phyloP scores from a whole-genome alignment of 257 asterid species.

The Vinca minor region DNA sequence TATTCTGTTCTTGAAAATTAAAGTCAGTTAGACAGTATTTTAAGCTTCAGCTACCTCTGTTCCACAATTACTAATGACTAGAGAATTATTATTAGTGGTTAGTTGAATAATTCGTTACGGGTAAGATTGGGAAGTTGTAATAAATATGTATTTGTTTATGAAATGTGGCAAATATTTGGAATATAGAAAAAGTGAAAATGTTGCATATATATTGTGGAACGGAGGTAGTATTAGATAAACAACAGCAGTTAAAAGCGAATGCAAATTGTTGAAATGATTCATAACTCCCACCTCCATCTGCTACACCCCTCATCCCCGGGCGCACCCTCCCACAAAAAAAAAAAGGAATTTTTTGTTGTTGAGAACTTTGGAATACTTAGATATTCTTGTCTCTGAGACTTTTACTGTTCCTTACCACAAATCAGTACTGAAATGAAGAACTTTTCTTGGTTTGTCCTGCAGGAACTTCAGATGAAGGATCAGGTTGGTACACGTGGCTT shows the following conservation, averaged over 20 bases:
- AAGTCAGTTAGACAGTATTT: background rate
- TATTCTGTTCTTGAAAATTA: background rate
- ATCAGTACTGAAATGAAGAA: slow-evolving; percentile 19
- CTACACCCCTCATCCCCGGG: no score
- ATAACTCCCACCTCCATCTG: background rate
- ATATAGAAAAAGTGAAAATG: no score
- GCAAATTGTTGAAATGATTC: background rate
- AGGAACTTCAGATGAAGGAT: slow-evolving; percentile 37
- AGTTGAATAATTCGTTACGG: no score
- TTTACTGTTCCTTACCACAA: slow-evolving; percentile 1
- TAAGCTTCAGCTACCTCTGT: no score
- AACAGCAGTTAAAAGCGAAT: background rate
- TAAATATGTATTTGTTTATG: no score
- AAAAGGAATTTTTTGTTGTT: background rate
- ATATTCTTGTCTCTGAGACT: background rate
- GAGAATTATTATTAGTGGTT: no score
- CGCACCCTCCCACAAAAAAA: background rate
- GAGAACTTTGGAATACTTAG: background rate
- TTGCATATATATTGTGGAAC: no score
- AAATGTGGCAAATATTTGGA: no score
- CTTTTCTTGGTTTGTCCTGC: slow-evolving; percentile 22
- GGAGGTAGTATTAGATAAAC: background rate
- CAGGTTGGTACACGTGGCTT: slow-evolving; percentile 32
- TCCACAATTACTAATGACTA: no score
- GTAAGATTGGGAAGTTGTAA: no score